phyloP scores from a whole-genome alignment of 1,284 basidiomycete species.

The Puccinia coronata region DNA sequence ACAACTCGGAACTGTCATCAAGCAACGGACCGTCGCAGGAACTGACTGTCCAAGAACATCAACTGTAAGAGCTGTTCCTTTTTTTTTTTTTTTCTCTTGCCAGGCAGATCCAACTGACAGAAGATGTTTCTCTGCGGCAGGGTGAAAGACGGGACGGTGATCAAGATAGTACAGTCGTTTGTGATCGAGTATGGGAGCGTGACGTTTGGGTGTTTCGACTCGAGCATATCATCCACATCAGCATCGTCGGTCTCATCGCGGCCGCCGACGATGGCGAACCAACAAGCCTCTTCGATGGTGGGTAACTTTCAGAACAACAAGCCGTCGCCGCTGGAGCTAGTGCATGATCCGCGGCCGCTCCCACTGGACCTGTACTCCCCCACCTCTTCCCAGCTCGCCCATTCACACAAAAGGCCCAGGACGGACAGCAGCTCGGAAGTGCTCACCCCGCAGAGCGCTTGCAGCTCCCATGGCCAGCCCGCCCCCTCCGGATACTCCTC shows the following conservation, averaged over 20 bases:
- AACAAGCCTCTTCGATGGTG: background rate
- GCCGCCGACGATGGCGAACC: background rate
- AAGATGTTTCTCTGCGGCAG: background rate
- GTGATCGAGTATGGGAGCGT: conserved; percentile 40
- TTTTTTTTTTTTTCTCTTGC: background rate
- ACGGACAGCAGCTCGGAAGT: conserved; percentile 29
- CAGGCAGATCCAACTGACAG: background rate
- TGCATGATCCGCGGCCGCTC: conserved; percentile 16
- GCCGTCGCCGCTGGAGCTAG: conserved; percentile 17
- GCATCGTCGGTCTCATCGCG: background rate
- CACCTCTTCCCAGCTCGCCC: conserved; percentile 16
- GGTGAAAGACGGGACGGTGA: conserved; percentile 26
- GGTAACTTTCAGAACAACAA: background rate
- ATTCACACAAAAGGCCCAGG: conserved; percentile 18
- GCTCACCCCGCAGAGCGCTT: conserved; percentile 37
- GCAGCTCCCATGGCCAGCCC: conserved; percentile 8
- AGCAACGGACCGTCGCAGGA: background rate
- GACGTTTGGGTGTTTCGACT: conserved; percentile 40
- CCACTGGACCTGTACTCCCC: conserved; percentile 28
- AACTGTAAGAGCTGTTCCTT: background rate
- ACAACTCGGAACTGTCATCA: background rate
- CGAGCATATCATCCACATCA: background rate
- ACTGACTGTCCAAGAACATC: conserved; percentile 24
- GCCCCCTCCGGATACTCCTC: background rate
- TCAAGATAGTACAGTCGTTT: conserved; percentile 21